phyloP scores from a whole-genome alignment of 2,329 filamentous ascomycete genomes.

The Coniochaeta pulveracea region DNA sequence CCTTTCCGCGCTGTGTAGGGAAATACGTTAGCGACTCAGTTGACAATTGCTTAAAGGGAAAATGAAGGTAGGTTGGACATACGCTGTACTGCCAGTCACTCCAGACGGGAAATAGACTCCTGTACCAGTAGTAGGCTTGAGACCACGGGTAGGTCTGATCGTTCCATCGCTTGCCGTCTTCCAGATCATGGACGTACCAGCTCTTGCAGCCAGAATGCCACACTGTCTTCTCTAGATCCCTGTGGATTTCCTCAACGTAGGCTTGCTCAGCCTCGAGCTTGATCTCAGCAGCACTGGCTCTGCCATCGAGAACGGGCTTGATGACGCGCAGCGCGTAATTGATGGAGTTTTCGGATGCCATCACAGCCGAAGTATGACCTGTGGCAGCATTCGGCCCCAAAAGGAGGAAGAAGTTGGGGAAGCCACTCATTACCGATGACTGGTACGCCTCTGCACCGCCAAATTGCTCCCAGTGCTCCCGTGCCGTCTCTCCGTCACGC shows the following conservation, averaged over 20 bases:
- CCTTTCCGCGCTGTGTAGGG: too few relatives aligned
- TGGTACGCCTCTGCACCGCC: constrained; percentile 54
- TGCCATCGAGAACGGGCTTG: constrained; percentile 27
- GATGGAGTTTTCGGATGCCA: constrained; percentile 47
- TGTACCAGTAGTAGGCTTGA: constrained; percentile 23
- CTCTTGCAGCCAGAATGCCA: constrained; percentile 21
- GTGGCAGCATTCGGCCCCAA: constrained; percentile 48
- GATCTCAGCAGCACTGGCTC: constrained; percentile 19
- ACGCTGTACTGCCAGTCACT: constrained; percentile 21
- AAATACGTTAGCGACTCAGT: too few relatives aligned
- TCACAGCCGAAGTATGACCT: constrained; percentile 38
- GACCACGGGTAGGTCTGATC: constrained; percentile 22
- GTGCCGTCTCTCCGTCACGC: constrained; percentile 32
- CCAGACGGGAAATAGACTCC: constrained; percentile 22
- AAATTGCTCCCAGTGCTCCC: constrained; percentile 43
- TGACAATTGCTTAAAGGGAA: too few relatives aligned
- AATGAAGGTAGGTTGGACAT: too few relatives aligned
- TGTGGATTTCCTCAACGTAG: constrained; percentile 21
- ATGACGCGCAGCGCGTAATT: constrained; percentile 50
- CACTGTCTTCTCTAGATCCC: constrained; percentile 20
- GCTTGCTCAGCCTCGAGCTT: constrained; percentile 20
- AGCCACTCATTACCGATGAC: constrained; percentile 43
- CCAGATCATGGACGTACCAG: constrained; percentile 22
- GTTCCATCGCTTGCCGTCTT: constrained; percentile 19
- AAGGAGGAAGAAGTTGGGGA: constrained; percentile 55